These are phyloP conservation scores for Vanderwaltozyma tropicalis DNA, from an alignment of 805 yeast species.

Conservation along the genomic window DNA sequence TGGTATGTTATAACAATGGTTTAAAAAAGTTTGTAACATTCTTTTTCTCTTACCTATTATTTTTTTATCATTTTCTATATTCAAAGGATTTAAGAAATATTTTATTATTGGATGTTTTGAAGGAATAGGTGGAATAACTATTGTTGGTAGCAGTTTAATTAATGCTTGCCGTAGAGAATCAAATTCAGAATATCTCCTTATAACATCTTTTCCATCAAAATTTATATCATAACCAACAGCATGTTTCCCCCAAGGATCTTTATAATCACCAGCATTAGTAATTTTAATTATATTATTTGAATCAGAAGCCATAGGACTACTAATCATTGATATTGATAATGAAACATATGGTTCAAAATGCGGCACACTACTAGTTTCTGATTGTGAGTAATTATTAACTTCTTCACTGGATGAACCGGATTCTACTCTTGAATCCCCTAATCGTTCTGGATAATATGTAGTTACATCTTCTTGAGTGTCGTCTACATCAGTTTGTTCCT, in stretches of 20 bases:
- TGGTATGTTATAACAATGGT: constrained; percentile 53
- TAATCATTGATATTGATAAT: constrained; percentile 21
- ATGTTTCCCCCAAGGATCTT: constrained; percentile 65
- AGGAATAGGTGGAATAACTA: constrained; percentile 89
- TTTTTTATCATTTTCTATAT: constrained; percentile 34
- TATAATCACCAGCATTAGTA: constrained; percentile 75
- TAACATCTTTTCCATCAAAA: constrained; percentile 47
- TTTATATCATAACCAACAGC: constrained; percentile 77
- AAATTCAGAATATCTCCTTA: constrained; percentile 87
- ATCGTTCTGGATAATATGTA: too few species aligned
- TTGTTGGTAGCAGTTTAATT: constrained; percentile 63
- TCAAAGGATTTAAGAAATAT: constrained; percentile 34
- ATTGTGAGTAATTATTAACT: too few species aligned
- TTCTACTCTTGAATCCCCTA: too few species aligned
- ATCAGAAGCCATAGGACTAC: constrained; percentile 1
- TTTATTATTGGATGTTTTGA: constrained; percentile 59
- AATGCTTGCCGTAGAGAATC: constrained; percentile 69
- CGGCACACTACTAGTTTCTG: not conserved
- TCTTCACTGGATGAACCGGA: not conserved
- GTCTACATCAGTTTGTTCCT: too few species aligned
- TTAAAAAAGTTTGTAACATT: constrained; percentile 65
- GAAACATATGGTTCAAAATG: constrained; percentile 20
- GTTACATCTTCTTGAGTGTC: too few species aligned
- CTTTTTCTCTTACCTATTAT: constrained; percentile 62
- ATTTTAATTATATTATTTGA: constrained; percentile 33